Evolutionary conservation across 495 filamentous ascomycete genomes (phyloP).

Genomic region (Hypoxylon intermedium): DNA sequence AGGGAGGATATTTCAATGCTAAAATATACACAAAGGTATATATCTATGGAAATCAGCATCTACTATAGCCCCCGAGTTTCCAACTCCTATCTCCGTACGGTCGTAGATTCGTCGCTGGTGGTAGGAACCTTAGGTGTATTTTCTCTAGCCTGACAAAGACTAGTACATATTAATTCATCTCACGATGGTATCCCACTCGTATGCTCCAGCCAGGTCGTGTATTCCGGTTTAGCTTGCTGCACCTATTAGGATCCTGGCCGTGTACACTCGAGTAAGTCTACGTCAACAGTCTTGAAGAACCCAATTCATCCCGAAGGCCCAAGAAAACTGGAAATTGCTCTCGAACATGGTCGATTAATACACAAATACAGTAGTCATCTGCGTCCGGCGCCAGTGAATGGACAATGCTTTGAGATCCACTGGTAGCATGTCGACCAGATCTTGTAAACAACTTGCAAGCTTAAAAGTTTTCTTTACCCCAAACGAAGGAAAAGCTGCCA

Average conservation of each 20-base stretch:
- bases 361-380: slow-evolving; percentile 33
- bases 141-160: slow-evolving; percentile 1
- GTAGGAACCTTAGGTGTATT: slow-evolving; percentile 13
- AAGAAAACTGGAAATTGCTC: slow-evolving; percentile 29
- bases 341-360: slow-evolving; percentile 26
- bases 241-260: slow-evolving; percentile 24
- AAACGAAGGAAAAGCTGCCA: slow-evolving; percentile 64
- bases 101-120: slow-evolving; percentile 21
- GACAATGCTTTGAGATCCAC: slow-evolving; percentile 22
- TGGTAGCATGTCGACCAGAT: slow-evolving; percentile 20
- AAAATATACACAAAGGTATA: slow-evolving; percentile 39
- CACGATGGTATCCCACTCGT: slow-evolving; percentile 15
- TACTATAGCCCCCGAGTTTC: slow-evolving; percentile 21
- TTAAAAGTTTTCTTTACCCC: slow-evolving; percentile 83
- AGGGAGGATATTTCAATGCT: slow-evolving; percentile 23
- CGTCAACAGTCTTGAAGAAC: slow-evolving; percentile 15
- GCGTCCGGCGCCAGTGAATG: slow-evolving; percentile 37
- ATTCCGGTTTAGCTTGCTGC: slow-evolving; percentile 17
- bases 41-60: slow-evolving; percentile 29
- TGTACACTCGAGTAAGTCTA: slow-evolving; percentile 9
- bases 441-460: slow-evolving; percentile 16
- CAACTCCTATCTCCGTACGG: slow-evolving; percentile 4
- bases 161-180: slow-evolving; percentile 34
- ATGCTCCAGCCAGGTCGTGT: slow-evolving; percentile 21
- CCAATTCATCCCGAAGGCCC: slow-evolving; percentile 11